Base-by-base conservation (phyloP, 225 moss, liverwort and hornwort species). In the Bryum argenteum region DNA sequence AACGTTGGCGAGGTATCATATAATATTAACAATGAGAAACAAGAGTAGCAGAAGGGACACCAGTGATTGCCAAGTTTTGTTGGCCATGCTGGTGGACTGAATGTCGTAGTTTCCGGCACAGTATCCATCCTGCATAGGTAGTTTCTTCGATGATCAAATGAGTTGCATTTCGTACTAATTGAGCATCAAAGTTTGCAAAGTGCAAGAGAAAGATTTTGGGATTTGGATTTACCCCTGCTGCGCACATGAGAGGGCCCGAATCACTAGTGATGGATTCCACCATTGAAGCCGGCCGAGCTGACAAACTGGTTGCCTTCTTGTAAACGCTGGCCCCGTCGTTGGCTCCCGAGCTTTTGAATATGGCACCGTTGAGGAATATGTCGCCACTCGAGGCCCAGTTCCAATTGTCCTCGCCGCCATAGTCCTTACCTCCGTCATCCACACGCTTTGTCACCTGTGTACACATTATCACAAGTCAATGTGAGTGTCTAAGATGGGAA, bases 361-460 rank as follows among this genome's bases (percentile, higher is more conserved):
- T 44, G 18, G 89, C 89, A 19, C 82, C 87, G 59, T 89, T 79
- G 2, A 87, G 70, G 61, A 87, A 21, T 16, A 83, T 11, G 76
- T 89, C 87, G 19, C 87, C 87, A 19, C 22, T 77, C 1, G 89
- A 84, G 28, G 75, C 81, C 87, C 89, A 89, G 76, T 87, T 86
- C 88, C 91, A 88, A 58, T 83, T 80, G 8, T 74, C 63, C 58
- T 73, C 74, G 20, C 79, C 82, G 22, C 85, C 85, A 26, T 82
- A 86, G 40, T 74, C 77, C 51, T 75, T 75, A 45, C 80, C 76
- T 19, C 71, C 73, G 42, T 84, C 82, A 56, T 79, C 57, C 71
- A 88, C 71, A 18, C 90, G 85, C 78, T 91, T 91, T 1, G 87
- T 89, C 53, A 89, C 80, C 90, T 91, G 74, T 24, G 50, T 74